A percentile compares a stretch with the other conserved stretches of the same genome.
Evolutionary conservation across 1,139 yeast species (phyloP).

Genomic region (Blastobotrys arbuscula): DNA sequence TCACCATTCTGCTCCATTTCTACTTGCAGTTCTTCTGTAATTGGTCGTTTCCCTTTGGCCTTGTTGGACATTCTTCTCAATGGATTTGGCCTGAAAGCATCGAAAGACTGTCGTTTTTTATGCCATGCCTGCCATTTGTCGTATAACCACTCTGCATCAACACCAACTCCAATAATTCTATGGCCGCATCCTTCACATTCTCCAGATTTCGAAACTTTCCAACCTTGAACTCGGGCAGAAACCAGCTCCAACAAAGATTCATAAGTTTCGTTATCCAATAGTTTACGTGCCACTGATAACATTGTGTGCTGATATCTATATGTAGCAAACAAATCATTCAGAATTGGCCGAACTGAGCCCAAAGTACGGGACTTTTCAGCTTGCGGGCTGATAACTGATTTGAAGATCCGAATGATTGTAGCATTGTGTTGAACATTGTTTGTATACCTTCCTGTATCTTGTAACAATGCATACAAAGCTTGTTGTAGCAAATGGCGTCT

Average conservation of each 20-base stretch:
- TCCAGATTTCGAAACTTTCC: constrained; percentile 48
- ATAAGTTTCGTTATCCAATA: constrained; percentile 52
- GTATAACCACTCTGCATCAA: constrained; percentile 37
- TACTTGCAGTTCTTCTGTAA: constrained; percentile 23
- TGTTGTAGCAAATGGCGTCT: constrained; percentile 21
- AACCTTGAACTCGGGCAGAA: constrained; percentile 46
- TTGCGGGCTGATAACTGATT: constrained; percentile 24
- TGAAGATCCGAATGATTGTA: constrained; percentile 26
- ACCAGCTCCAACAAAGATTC: constrained; percentile 41
- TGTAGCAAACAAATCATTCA: constrained; percentile 59
- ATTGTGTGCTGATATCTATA: constrained; percentile 60
- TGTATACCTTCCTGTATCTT: constrained; percentile 17
- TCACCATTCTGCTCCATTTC: constrained; percentile 6
- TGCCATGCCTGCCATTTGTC: constrained; percentile 30
- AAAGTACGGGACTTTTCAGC: constrained; percentile 21
- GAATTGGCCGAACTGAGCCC: constrained; percentile 48
- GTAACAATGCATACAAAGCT: constrained; percentile 25
- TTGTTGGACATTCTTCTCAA: constrained; percentile 6
- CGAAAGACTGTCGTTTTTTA: constrained; percentile 8
- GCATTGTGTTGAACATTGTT: constrained; percentile 17
- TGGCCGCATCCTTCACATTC: constrained; percentile 71
- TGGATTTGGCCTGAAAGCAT: neutral
- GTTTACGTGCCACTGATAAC: constrained; percentile 45
- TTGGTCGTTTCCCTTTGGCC: constrained; percentile 11
- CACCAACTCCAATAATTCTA: constrained; percentile 55